Evolutionary conservation across 148 eudicot species (phyloP), one percentile per base, ranked within the genome.

Genomic region (Rhododendron kiyosumense): DNA sequence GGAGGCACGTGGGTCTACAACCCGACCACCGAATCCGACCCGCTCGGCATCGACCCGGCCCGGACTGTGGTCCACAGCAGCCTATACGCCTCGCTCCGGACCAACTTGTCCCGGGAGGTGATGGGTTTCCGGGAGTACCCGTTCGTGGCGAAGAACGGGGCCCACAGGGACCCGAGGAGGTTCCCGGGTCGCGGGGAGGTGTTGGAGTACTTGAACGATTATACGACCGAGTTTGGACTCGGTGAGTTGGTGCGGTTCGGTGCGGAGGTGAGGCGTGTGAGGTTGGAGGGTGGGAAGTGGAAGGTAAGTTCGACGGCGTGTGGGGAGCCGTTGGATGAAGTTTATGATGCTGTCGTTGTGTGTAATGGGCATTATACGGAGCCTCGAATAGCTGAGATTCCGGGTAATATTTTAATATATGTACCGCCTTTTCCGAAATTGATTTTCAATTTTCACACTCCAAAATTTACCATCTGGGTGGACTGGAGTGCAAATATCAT

Each of bases 361-460:
- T 95, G 98, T 86, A 97, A 93, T 85, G 99, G 99, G 36, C 99
- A 97, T 91, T 94, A 91, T 81, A 87, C 96, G 85, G 94, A 97
- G 88, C 98, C 98, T 77, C 91, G 97, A 54, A 87, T 92, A 32
- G 99, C 99, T 22, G 92, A 93, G 18, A 91, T 96, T 49, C 95
- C 96, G 36, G 98, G 98, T 95, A 92, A 85, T n/a, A 87, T 28
- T 52, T 83, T 76, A 32, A 6, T 22, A 61, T 61, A 5, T 6
- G n/a, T 61, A 61, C 2, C 26, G 10, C 67, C 67, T 52, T 51
- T 13, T 11, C 43, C 45, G 45, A 41, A 46, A 46, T 46, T 46
- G 49, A 46, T 46, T 46, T 8, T 9, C 11, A 9, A 46, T 46
- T 46, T 8, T 9, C 11, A 9, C 11, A 9, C 49, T 46, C 49